phyloP scores from a whole-genome alignment of 2,329 filamentous ascomycete genomes.

The Elsinoe necatrix region DNA sequence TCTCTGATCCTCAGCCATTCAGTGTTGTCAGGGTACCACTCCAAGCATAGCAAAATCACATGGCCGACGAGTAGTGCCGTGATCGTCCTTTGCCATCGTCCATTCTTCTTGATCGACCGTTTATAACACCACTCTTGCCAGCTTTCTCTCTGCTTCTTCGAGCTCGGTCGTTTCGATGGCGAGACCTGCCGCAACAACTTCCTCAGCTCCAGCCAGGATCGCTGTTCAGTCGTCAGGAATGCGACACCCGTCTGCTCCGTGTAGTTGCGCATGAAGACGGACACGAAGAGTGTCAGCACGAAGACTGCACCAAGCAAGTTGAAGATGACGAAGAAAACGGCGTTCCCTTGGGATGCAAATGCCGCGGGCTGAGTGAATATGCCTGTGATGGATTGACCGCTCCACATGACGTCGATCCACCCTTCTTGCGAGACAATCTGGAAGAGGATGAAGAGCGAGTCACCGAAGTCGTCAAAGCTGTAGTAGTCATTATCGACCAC shows the following conservation, averaged over 20 bases:
- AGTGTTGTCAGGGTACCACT: slow-evolving; percentile 68
- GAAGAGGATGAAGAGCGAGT: slow-evolving; percentile 90
- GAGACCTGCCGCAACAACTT: slow-evolving; percentile 89
- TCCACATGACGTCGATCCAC: slow-evolving; percentile 89
- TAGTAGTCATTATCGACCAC: slow-evolving; percentile 74
- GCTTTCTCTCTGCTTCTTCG: slow-evolving; percentile 58
- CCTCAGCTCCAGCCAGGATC: slow-evolving; percentile 90
- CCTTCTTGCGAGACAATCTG: slow-evolving; percentile 98
- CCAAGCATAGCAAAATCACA: slow-evolving; percentile 70
- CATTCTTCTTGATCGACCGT: slow-evolving; percentile 85
- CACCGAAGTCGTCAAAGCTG: slow-evolving; percentile 91
- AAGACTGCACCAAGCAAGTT: slow-evolving; percentile 95
- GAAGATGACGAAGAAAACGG: slow-evolving; percentile 90
- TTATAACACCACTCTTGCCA: slow-evolving; percentile 96
- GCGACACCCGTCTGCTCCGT: slow-evolving; percentile 97
- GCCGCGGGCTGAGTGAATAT: slow-evolving; percentile 62
- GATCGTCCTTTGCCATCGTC: slow-evolving; percentile 78
- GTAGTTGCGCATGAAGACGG: slow-evolving; percentile 99
- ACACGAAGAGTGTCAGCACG: slow-evolving; percentile 92
- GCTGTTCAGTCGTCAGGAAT: slow-evolving; percentile 88
- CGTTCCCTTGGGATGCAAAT: slow-evolving; percentile 70
- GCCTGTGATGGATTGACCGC: slow-evolving; percentile 72
- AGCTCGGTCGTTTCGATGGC: slow-evolving; percentile 83
- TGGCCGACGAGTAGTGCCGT: slow-evolving; percentile 75
- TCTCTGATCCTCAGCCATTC: slow-evolving; percentile 67